Conservation (phyloP, 495 filamentous ascomycete genomes). For the Talaromyces trachyspermus region DNA sequence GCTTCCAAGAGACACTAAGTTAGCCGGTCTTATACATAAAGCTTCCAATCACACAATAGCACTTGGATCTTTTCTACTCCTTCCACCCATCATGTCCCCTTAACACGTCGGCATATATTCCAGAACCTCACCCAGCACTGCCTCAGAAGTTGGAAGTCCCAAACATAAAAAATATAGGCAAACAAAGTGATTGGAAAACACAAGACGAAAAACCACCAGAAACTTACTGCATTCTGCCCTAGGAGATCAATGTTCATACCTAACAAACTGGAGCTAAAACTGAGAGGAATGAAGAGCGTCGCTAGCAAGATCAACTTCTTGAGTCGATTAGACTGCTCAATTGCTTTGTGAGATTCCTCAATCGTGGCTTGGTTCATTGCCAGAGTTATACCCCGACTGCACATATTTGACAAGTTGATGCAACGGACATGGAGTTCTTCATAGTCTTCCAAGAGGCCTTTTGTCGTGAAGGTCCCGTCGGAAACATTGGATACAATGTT, state of each 20-base stretch:
- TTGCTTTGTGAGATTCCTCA: constrained; percentile 22
- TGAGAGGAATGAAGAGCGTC: constrained; percentile 6
- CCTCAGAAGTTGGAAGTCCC: background rate
- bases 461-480: background rate
- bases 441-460: constrained; percentile 19
- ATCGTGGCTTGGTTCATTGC: constrained; percentile 18
- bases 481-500: too few species aligned
- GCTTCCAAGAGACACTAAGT: too few species aligned
- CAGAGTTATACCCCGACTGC: constrained; percentile 14
- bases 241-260: constrained; percentile 37
- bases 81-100: background rate
- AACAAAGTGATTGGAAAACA: background rate
- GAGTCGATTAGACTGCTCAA: constrained; percentile 18
- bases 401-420: constrained; percentile 10
- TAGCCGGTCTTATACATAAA: too few species aligned
- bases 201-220: background rate
- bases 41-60: background rate
- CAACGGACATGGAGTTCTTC: constrained; percentile 11
- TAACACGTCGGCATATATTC: background rate
- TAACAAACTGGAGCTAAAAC: constrained; percentile 17
- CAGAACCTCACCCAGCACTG: background rate
- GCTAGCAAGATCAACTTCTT: constrained; percentile 21
- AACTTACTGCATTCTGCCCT: background rate
- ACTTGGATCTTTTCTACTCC: background rate
- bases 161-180: background rate